Conservation (phyloP, 805 yeast species). For the Myxozyma sirexii region DNA sequence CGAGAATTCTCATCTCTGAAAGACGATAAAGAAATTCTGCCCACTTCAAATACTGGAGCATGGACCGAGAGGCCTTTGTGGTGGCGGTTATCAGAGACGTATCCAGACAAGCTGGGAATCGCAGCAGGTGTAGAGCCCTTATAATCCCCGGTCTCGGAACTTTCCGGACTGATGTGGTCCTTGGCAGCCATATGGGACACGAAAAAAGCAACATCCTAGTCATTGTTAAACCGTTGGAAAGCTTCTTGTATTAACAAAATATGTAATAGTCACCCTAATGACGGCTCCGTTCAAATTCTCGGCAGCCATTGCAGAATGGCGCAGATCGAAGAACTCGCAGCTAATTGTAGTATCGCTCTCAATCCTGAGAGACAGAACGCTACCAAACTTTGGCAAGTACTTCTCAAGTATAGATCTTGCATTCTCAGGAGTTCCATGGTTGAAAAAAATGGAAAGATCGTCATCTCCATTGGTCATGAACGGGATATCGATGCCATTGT, state of each 20-base stretch:
- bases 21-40: neutral
- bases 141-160: neutral
- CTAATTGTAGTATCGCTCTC: constrained; percentile 32
- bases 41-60: constrained; percentile 26
- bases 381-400: constrained; percentile 35
- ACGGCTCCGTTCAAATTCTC: constrained; percentile 35
- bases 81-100: neutral
- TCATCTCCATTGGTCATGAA: constrained; percentile 29
- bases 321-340: constrained; percentile 44
- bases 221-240: neutral
- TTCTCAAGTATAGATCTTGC: constrained; percentile 19
- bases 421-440: constrained; percentile 9
- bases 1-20: neutral
- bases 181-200: constrained; percentile 14
- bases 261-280: constrained; percentile 33
- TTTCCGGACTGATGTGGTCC: neutral
- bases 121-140: neutral
- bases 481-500: constrained; percentile 32
- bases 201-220: constrained; percentile 22
- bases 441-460: constrained; percentile 23
- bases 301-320: constrained; percentile 43
- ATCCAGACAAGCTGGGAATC: neutral
- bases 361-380: constrained; percentile 28
- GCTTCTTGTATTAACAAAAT: neutral
- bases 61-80: constrained; percentile 19